These are phyloP conservation scores for Tolypocladium ophioglossoides DNA, from an alignment of 2,329 filamentous ascomycete species.

Conservation along the genomic window DNA sequence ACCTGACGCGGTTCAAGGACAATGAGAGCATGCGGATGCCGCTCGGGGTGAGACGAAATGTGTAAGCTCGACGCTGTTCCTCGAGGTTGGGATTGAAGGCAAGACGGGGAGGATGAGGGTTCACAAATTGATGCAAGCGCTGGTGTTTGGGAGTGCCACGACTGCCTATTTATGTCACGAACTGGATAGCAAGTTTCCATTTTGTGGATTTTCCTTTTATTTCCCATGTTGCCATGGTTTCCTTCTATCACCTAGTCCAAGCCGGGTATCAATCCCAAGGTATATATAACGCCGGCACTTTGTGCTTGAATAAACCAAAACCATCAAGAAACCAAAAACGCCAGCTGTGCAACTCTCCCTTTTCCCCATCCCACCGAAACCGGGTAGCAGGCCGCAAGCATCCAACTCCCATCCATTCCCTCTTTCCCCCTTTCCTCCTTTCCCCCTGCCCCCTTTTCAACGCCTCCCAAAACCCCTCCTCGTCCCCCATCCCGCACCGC, in stretches of 20 bases:
- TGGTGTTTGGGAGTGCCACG: not conserved
- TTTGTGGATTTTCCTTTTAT: not conserved
- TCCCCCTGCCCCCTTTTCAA: no score
- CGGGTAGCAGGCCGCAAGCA: no score
- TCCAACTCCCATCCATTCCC: no score
- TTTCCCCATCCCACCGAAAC: no score
- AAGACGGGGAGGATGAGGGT: not conserved
- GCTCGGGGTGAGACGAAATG: conserved; percentile 33
- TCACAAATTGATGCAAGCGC: not conserved
- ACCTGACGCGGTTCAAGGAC: conserved; percentile 58
- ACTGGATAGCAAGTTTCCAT: not conserved
- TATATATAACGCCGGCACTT: not conserved
- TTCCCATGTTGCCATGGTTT: not conserved
- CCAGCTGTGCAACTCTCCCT: no score
- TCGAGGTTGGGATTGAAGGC: not conserved
- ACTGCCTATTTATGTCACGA: not conserved
- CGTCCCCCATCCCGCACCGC: no score
- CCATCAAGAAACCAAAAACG: not conserved
- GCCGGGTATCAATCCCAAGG: not conserved
- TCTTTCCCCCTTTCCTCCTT: no score
- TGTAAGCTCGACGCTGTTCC: conserved; percentile 9
- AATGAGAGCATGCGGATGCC: conserved; percentile 45
- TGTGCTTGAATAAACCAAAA: not conserved
- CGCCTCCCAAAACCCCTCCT: no score
- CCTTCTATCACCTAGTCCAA: not conserved